Base-by-base conservation (phyloP, 2,329 filamentous ascomycete species). In the Aspergillus phoenicis region DNA sequence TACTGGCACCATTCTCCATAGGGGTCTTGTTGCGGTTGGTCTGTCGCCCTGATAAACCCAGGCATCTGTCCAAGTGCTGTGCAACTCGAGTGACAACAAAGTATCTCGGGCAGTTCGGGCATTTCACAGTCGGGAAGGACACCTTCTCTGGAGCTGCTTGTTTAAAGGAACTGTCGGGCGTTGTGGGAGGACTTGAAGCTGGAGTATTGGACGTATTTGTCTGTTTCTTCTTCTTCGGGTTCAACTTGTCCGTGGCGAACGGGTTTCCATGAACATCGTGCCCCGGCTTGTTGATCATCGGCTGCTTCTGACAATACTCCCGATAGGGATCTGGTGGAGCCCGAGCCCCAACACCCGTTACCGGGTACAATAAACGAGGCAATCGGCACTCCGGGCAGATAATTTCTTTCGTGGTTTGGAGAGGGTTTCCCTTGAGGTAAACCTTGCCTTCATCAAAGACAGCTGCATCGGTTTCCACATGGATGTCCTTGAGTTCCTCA, bases 261-360 rank as follows among this genome's bases (percentile, higher is more conserved):
- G 73, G 72, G 57, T 78, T 87, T 63, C 85, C 86, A 69, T 88
- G 87, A 56, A 88, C 85, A 68, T 88, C 86, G 70, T 87, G 83
- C 39, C 85, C 85, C 13, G 83, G 79, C 62, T 82, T 75, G 59
- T 80, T 81, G 49, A 86, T 82, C 78, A 85, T 83, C 4, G 86
- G 86, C 60, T 84, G 83, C 52, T 83, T 81, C 69, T 83, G 82
- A 74, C 86, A 88, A 73, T 88, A 88, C 66, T 84, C 80, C 47
- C 75, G 77, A 57, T 79, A 75, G 0, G 84, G 81, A 68, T 83
- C 80, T 53, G 83, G 82, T 17, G 75, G 73, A 43, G 77, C 73
- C 62, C 77, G 73, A 60, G 82, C 79, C 22, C 83, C 82, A 58
- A 78, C 77, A 22, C 84, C 84, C 58, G 80, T 80, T 55, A 81